Evolutionary conservation across 2,329 filamentous ascomycete genomes (phyloP).

Genomic region (Fonsecaea erecta): DNA sequence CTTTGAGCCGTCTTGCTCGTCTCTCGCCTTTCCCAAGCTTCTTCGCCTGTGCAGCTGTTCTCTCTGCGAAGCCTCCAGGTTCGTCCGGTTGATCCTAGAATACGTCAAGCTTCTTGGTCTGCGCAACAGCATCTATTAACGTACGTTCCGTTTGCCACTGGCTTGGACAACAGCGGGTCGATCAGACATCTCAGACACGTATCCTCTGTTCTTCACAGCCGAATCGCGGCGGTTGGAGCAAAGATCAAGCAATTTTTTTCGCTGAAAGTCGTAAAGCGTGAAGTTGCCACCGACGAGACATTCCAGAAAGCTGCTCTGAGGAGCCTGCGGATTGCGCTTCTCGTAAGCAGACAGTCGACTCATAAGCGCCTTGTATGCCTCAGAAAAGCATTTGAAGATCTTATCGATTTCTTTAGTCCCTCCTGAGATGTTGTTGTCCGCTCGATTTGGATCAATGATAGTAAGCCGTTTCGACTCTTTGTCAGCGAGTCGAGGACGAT

Average conservation of each 20-base stretch:
- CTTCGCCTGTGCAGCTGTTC: conserved; percentile 1
- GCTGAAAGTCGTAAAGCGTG: conserved; percentile 70
- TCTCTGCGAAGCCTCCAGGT: neutral
- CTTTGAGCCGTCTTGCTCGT: conserved; percentile 30
- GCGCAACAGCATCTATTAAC: conserved; percentile 11
- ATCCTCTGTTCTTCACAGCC: neutral
- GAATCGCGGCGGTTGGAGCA: conserved; percentile 34
- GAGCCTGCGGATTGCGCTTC: conserved; percentile 40
- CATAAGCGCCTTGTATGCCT: conserved; percentile 64
- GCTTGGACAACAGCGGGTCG: neutral
- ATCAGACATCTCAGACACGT: neutral
- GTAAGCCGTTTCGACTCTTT: conserved; percentile 71
- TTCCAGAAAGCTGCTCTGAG: conserved; percentile 65
- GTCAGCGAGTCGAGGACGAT: conserved; percentile 49
- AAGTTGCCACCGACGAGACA: conserved; percentile 80
- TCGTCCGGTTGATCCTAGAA: conserved; percentile 7
- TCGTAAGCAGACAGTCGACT: conserved; percentile 56
- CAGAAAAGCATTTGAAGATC: conserved; percentile 71
- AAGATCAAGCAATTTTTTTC: conserved; percentile 64
- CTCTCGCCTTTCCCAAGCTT: conserved; percentile 15
- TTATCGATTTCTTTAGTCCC: conserved; percentile 73
- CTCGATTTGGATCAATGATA: conserved; percentile 89
- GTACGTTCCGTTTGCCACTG: conserved; percentile 14
- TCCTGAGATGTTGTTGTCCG: conserved; percentile 85
- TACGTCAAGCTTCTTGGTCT: conserved; percentile 18